Base-by-base conservation (phyloP, 106 monocot species). In the Cymbidium sinense region DNA sequence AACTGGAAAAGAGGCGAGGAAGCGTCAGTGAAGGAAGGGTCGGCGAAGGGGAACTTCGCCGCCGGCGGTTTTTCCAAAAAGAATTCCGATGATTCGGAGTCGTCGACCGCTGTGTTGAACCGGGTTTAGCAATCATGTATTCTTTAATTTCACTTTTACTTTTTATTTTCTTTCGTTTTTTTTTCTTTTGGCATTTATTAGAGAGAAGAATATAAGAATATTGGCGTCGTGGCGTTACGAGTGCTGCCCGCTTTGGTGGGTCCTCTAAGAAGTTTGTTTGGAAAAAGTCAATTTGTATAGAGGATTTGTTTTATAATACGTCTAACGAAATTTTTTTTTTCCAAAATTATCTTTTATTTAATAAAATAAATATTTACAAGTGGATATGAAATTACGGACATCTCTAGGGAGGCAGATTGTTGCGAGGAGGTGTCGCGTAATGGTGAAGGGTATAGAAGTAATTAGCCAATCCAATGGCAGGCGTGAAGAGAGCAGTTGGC, bases 1-100 rank as follows among this genome's bases (percentile, higher is more conserved):
- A 58, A 51, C 20, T 80, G 76, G 34, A 78, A 82, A 79, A 75
- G 82, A 70, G 81, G 75, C 8, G 86, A 82, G 1, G 58, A 54
- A 3, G 54, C 33, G 8, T 76, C 76, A 2, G 37, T 23, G n/a
- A 62, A 39, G 23, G 74, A 89, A 3, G 85, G 81, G 2, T 89
- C 91, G 29, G 28, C 74, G 21, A 84, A 70, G 65, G 88, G 84
- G 15, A 81, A 43, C 47, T 28, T 70, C 35, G 28, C 50, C 61
- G 73, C 33, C 35, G 34, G 8, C 27, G 70, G 41, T 28, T 74
- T 30, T 15, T 9, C 43, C 50, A 64, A 80, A 28, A 54, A 25
- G 52, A 75, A 34, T 50, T 50, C 34, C 4, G 36, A 37, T 1
- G 71, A 74, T 30, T 25, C n/a, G 64, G 41, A 50, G 47, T 52